Evolutionary conservation across 768 basidiomycete genomes (phyloP), one percentile per base, ranked within the genome.

Genomic region (Kwoniella dendrophila): DNA sequence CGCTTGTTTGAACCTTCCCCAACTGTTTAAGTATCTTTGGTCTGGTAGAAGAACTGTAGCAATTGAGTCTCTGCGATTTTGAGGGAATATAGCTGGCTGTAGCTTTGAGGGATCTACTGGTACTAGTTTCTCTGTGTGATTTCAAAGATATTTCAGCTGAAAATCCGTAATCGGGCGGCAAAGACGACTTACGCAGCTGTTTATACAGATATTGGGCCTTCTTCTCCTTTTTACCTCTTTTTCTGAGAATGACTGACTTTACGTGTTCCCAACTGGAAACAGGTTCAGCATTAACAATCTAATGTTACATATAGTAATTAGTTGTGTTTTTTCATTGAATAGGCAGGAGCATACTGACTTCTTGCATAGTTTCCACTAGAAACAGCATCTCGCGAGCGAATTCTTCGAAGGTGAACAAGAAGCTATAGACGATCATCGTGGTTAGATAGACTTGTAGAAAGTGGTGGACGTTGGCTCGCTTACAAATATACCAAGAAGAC

Each of bases 361-460:
- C 83, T 52, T 86, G 83, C 83, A 97, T 90, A 7, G 90, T 87
- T 74, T 93, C 90, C 0, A 90, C 84, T 11, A 98, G 85, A 20
- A 86, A 86, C 32, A 88, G 82, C 52, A 95, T 79, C 77, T 98
- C 95, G 60, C 84, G 82, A 7, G 90, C 85, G 75, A 97, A 97
- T 74, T 98, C 96, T 79, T 99, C 92, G 44, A 97, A 77, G 0
- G 92, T 95, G 79, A 97, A 99, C 66, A 96, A 89, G 80, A 95
- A 97, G 81, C 93, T 96, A 65, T 14, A 32, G n/a, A 4, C 24
- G 11, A 5, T 20, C 10, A 3, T 34, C 16, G 41, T 30, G 8
- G 7, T 54, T 38, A 22, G 12, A 24, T 38, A 29, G 38, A 18
- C 29, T 18, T 29, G 36, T 20, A 29, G 16, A 32, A 4, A 49